Evolutionary conservation across 768 basidiomycete genomes (phyloP).

Genomic region (Xerocomus potaroensis): DNA sequence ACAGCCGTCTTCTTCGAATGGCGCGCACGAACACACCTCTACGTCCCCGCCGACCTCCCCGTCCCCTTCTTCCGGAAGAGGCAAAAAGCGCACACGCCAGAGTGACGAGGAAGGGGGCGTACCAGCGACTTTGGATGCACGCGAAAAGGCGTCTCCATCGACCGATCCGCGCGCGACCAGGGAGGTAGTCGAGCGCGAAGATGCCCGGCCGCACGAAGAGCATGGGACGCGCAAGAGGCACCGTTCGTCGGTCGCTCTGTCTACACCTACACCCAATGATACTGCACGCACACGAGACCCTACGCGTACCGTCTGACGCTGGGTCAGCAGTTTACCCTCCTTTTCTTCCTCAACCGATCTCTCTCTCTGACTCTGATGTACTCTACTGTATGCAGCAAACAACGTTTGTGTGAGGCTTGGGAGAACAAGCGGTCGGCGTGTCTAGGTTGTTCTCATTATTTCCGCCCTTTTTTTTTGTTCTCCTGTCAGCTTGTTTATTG

Average conservation of each 20-base stretch:
- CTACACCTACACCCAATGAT: too few relatives aligned
- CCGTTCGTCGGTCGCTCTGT: too few relatives aligned
- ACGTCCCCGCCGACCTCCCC: constrained; percentile 6
- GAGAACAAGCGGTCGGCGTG: constrained; percentile 7
- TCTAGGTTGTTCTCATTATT: not conserved
- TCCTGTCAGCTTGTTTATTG: not conserved
- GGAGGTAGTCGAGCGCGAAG: not conserved
- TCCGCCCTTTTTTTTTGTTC: not conserved
- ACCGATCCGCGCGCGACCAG: too few relatives aligned
- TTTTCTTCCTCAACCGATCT: too few relatives aligned
- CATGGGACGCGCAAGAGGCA: constrained; percentile 15
- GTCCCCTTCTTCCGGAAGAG: constrained; percentile 9
- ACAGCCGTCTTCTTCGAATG: not conserved
- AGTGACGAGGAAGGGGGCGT: constrained; percentile 4
- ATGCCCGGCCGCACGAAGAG: not conserved
- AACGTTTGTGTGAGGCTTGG: not conserved
- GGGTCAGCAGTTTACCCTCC: too few relatives aligned
- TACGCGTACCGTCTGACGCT: not conserved
- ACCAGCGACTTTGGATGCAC: not conserved
- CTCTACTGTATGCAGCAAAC: too few relatives aligned
- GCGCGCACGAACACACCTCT: not conserved
- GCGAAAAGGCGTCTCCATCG: not conserved
- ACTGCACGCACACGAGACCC: constrained; percentile 6
- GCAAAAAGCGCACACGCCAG: constrained; percentile 15
- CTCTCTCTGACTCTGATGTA: too few relatives aligned